phyloP scores from a whole-genome alignment of 176 grass and related monocot genomes.

The Pharus latifolius region DNA sequence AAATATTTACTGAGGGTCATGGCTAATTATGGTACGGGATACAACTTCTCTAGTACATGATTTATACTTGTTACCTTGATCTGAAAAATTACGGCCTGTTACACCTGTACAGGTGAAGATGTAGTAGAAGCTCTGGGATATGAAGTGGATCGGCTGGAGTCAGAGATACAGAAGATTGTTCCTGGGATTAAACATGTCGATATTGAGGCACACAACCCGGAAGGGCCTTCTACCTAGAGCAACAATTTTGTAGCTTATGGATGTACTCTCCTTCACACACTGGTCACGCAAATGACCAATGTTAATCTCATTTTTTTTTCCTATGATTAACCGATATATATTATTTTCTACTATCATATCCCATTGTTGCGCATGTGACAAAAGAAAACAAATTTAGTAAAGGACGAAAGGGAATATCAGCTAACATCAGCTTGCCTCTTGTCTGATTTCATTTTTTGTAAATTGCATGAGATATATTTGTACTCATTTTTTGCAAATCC shows the following conservation, averaged over 20 bases:
- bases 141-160: conserved; percentile 90
- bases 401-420: too few species aligned
- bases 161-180: conserved; percentile 91
- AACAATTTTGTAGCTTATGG: conserved; percentile 19
- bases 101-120: conserved; percentile 78
- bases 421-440: too few species aligned
- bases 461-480: too few species aligned
- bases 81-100: conserved; percentile 11
- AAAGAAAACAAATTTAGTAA: too few species aligned
- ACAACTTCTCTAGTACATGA: neutral
- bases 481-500: too few species aligned
- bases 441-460: too few species aligned
- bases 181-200: conserved; percentile 91
- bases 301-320: neutral
- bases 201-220: conserved; percentile 95
- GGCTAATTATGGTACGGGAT: conserved; percentile 77
- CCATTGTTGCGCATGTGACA: too few species aligned
- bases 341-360: too few species aligned
- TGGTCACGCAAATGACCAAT: neutral
- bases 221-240: conserved; percentile 45
- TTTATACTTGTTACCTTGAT: neutral
- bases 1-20: conserved; percentile 54
- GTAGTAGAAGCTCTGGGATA: conserved; percentile 85
- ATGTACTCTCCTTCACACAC: neutral
- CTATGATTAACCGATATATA: too few species aligned